Base-by-base conservation (phyloP, 352 stramenopile genomes). In the Globisporangium okanoganense region DNA sequence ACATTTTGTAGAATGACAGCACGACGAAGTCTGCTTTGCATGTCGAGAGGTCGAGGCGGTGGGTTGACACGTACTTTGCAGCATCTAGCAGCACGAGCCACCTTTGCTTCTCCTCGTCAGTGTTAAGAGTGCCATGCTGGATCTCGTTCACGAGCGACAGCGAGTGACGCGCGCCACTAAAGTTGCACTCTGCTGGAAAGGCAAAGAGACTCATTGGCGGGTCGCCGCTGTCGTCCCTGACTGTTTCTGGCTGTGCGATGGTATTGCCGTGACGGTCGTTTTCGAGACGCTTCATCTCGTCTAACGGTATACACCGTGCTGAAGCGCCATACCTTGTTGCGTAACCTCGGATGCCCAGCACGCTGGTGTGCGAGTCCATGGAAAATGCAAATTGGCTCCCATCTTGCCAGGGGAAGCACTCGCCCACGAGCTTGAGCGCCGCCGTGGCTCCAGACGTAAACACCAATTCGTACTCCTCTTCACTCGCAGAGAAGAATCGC, bases 361-460 rank as follows among this genome's bases (percentile, higher is more conserved):
- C 80, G 44, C 82, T 94, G 6, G 82, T 90, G 64, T 94, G 82
- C 10, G 77, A 83, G 60, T 92, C 80, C 43, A 84, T 74, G 0
- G 79, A 70, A 59, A 91, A 71, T 13, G 73, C 79, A 56, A 88
- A 91, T 3, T 38, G 66, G 61, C 79, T 90, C 16, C 69, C 54
- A 1, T 63, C 16, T 2, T 56, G 76, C 76, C 82, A 96, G 2
- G 86, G 83, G 61, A 96, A 95, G 52, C 71, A 81, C 54, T 95
- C 86, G 22, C 85, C 88, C 0, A 95, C 72, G 31, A 95, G 65
- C 58, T 96, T 95, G 14, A 96, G 67, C 25, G 78, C 76, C 5
- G 82, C 78, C 2, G 88, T 96, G 12, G 88, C 80, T 2, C 88
- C 88, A 5, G 85, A 90, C 12, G 88, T 96, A 69, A 96, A 95